phyloP scores from a whole-genome alignment of 305 asterid species.

The Rubia tinctorum region DNA sequence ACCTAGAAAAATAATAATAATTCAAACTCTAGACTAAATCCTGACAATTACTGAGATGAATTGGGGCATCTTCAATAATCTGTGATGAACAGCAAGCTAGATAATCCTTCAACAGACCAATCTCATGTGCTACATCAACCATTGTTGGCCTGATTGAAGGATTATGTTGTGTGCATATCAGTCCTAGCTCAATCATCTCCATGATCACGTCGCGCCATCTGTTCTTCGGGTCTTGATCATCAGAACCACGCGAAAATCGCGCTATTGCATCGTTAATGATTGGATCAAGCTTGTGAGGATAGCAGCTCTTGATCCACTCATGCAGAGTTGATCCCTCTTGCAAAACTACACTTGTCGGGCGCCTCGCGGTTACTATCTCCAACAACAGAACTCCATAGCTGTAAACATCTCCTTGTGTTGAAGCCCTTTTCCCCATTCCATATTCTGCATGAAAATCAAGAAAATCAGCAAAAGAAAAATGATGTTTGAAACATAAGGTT shows the following conservation, averaged over 20 bases:
- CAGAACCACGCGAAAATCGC: slow-evolving; percentile 28
- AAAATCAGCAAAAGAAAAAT: not conserved
- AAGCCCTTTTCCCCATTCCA: slow-evolving; percentile 86
- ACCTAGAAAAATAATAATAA: not conserved
- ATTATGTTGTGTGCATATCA: slow-evolving; percentile 66
- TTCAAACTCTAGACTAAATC: not conserved
- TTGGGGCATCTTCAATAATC: slow-evolving; percentile 32
- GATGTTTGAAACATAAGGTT: not conserved
- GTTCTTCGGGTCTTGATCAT: slow-evolving; percentile 17
- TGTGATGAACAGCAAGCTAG: slow-evolving; percentile 37
- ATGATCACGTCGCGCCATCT: slow-evolving; percentile 43
- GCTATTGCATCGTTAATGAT: slow-evolving; percentile 48
- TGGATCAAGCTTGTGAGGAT: slow-evolving; percentile 51
- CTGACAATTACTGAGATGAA: not conserved
- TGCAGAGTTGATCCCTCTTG: slow-evolving; percentile 72
- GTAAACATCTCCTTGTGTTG: slow-evolving; percentile 76
- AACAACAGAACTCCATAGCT: slow-evolving; percentile 67
- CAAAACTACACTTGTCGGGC: slow-evolving; percentile 62
- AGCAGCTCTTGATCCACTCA: slow-evolving; percentile 73
- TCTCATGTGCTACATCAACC: slow-evolving; percentile 75
- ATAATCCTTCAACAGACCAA: slow-evolving; percentile 51
- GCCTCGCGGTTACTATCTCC: slow-evolving; percentile 68
- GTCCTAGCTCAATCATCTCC: slow-evolving; percentile 69
- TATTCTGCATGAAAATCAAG: slow-evolving; percentile 41
- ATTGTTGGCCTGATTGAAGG: slow-evolving; percentile 70